These are phyloP conservation scores for Chlamydomonas sphaeroides DNA, from an alignment of 139 green algal species.

Conservation along the genomic window DNA sequence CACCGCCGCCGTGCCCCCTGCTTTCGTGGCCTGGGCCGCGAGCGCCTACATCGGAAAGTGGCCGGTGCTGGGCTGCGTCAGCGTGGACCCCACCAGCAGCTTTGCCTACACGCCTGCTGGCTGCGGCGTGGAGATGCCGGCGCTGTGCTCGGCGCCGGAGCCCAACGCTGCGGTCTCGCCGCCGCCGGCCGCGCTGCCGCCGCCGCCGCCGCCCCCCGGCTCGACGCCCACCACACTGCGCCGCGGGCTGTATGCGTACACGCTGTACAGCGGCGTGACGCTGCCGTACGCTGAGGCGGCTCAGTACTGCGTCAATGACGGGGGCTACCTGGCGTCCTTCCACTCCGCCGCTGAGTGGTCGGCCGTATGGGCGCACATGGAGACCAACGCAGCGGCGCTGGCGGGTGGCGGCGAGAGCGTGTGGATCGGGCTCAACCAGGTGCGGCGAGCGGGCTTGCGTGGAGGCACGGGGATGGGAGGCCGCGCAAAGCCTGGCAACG, in stretches of 20 bases:
- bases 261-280: background rate
- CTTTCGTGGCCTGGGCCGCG: background rate
- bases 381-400: background rate
- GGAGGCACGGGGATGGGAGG: no score
- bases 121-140: conserved; percentile 28
- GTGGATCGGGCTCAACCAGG: conserved; percentile 28
- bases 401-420: background rate
- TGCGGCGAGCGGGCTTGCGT: no score
- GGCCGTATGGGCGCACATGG: background rate
- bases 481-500: no score
- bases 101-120: conserved; percentile 19
- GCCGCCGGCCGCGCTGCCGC: conserved; percentile 1
- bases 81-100: background rate
- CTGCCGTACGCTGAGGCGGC: conserved; percentile 1
- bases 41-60: conserved; percentile 13
- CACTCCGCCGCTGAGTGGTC: background rate
- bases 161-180: background rate
- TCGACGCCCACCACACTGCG: background rate
- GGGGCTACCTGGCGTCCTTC: conserved; percentile 34
- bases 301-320: conserved; percentile 9
- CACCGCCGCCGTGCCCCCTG: background rate
- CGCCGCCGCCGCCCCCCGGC: conserved; percentile 2
- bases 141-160: background rate
- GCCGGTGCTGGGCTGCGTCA: conserved; percentile 27
- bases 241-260: conserved; percentile 22